These are phyloP conservation scores for Porcisia hertigi DNA, from an alignment of 208 protist species.

Conservation along the genomic window DNA sequence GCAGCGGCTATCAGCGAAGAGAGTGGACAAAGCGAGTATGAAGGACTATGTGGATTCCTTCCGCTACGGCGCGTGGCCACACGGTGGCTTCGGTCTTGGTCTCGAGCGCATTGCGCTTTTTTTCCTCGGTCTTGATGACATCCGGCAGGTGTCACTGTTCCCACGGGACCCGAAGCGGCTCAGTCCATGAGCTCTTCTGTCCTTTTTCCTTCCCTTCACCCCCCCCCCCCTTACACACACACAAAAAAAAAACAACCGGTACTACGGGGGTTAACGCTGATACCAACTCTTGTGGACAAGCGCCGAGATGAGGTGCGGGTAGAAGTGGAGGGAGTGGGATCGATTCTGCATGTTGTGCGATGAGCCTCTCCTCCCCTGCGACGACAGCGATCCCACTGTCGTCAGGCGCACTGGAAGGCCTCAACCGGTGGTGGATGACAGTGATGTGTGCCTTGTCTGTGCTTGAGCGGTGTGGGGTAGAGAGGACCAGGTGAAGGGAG, in stretches of 20 bases:
- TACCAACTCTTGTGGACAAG: neutral
- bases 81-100: conserved; percentile 98
- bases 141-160: conserved; percentile 98
- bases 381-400: neutral
- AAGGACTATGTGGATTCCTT: conserved; percentile 97
- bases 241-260: neutral
- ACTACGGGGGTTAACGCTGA: neutral
- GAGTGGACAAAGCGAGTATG: conserved; percentile 47
- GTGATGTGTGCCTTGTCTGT: neutral
- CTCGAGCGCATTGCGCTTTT: conserved; percentile 98
- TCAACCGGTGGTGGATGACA: neutral
- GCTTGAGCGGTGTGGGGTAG: neutral
- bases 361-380: neutral
- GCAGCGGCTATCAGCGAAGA: conserved; percentile 49
- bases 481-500: neutral
- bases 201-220: neutral
- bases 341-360: neutral
- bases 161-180: conserved; percentile 97
- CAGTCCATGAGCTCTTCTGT: conserved; percentile 70
- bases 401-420: neutral
- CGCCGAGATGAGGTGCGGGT: neutral
- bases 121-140: conserved; percentile 96
- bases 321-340: neutral
- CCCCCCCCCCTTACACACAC: neutral
- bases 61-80: conserved; percentile 96